A percentile compares a stretch with the other conserved stretches of the same genome.
phyloP scores from a whole-genome alignment of 2,329 filamentous ascomycete species.

The Myriosclerotinia duriaeana region DNA sequence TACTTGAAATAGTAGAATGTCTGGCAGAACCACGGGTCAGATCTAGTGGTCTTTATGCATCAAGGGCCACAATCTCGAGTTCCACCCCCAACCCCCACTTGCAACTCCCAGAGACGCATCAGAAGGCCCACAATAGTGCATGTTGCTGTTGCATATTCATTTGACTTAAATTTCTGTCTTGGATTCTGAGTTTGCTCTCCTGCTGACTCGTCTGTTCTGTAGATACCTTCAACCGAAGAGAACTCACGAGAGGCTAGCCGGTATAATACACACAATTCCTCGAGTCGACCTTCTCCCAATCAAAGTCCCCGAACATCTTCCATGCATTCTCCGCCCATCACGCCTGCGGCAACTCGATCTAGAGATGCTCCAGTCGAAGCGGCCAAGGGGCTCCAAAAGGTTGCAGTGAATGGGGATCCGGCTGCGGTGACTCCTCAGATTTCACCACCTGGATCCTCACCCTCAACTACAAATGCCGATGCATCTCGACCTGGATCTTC shows the following conservation, averaged over 20 bases:
- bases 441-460: conserved; percentile 56
- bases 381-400: conserved; percentile 41
- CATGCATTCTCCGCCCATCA: conserved; percentile 85
- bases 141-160: conserved; percentile 19
- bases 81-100: conserved; percentile 34
- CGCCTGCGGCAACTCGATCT: conserved; percentile 73
- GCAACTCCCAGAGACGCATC: conserved; percentile 24
- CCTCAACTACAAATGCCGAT: conserved; percentile 40
- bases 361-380: conserved; percentile 47
- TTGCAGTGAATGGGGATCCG: conserved; percentile 44
- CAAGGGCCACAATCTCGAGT: conserved; percentile 29
- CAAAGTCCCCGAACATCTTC: conserved; percentile 66
- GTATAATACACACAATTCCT: conserved; percentile 63
- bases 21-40: conserved; percentile 26
- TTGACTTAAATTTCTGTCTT: conserved; percentile 25
- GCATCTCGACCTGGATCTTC: conserved; percentile 41
- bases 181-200: not conserved
- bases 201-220: conserved; percentile 31
- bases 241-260: conserved; percentile 58
- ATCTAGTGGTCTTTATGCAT: conserved; percentile 26
- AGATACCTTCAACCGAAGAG: conserved; percentile 62
- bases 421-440: conserved; percentile 67
- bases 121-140: conserved; percentile 29
- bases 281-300: conserved; percentile 63
- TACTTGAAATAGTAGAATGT: conserved; percentile 22